These are phyloP conservation scores for Lyophyllum decastes DNA, from an alignment of 768 basidiomycete genomes.

Conservation along the genomic window DNA sequence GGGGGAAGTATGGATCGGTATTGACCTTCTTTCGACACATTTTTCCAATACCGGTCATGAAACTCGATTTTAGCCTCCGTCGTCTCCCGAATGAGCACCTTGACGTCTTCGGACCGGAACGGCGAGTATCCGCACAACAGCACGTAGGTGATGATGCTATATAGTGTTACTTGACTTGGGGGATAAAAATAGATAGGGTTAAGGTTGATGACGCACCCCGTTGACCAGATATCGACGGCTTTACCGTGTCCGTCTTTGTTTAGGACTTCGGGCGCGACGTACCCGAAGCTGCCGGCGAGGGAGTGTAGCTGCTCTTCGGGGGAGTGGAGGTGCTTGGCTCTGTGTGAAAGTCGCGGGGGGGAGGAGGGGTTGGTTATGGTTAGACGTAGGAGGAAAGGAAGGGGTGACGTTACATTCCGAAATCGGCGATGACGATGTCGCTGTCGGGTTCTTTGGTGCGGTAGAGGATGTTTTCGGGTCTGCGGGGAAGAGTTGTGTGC, in stretches of 20 bases:
- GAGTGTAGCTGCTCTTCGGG: slow-evolving; percentile 70
- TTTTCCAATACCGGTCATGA: slow-evolving; percentile 94
- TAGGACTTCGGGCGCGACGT: slow-evolving; percentile 90
- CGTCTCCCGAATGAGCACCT: slow-evolving; percentile 79
- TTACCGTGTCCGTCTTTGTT: slow-evolving; percentile 85
- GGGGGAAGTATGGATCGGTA: too few species aligned
- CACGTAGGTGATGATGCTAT: slow-evolving; percentile 91
- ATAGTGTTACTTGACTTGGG: too few species aligned
- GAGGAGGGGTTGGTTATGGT: too few species aligned
- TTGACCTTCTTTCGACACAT: slow-evolving; percentile 75
- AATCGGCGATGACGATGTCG: slow-evolving; percentile 95
- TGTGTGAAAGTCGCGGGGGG: too few species aligned
- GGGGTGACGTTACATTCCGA: slow-evolving; percentile 99
- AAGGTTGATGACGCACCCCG: slow-evolving; percentile 84
- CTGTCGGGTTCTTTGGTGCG: slow-evolving; percentile 73
- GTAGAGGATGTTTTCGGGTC: slow-evolving; percentile 96
- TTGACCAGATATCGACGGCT: slow-evolving; percentile 92
- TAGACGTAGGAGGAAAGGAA: too few species aligned
- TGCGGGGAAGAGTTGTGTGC: too few species aligned
- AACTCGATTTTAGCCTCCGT: slow-evolving; percentile 84
- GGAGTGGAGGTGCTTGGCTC: slow-evolving; percentile 80
- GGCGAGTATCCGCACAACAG: slow-evolving; percentile 95
- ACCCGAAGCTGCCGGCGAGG: slow-evolving; percentile 82
- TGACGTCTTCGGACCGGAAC: slow-evolving; percentile 82
- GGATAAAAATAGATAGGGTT: too few species aligned